phyloP scores from a whole-genome alignment of 2,329 filamentous ascomycete species.

The Trichoderma sp. region DNA sequence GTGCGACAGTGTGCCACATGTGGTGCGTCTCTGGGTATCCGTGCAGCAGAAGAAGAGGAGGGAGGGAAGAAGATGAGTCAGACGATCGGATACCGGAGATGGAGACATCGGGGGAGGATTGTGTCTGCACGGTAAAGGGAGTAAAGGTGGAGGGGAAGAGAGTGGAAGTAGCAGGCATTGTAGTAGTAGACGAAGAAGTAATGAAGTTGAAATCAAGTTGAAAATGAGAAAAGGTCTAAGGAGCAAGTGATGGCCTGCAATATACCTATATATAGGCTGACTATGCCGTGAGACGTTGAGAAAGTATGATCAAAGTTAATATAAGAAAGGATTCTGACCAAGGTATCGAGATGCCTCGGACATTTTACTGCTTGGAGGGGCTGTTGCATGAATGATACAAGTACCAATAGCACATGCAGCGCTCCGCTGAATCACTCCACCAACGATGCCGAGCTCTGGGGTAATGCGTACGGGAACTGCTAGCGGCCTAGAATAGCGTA shows the following conservation, averaged over 20 bases:
- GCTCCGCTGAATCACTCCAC: background rate
- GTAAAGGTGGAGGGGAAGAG: background rate
- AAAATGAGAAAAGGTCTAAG: background rate
- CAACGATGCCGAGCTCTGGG: background rate
- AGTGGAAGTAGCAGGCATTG: background rate
- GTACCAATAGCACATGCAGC: background rate
- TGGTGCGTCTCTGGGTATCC: slow-evolving; percentile 53
- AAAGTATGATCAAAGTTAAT: background rate
- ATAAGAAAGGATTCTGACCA: background rate
- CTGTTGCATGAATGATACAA: background rate
- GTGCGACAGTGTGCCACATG: slow-evolving; percentile 51
- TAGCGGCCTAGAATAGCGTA: background rate
- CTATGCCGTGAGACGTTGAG: background rate
- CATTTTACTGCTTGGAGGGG: background rate
- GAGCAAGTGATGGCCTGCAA: background rate
- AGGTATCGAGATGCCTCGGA: background rate
- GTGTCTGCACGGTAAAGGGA: slow-evolving; percentile 4
- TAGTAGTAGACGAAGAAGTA: background rate
- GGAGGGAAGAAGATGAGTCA: slow-evolving; percentile 28
- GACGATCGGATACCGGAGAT: slow-evolving; percentile 9
- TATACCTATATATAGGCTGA: background rate
- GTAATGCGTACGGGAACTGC: background rate
- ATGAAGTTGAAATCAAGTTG: background rate
- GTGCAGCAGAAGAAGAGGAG: slow-evolving; percentile 49
- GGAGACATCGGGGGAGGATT: background rate